These are phyloP conservation scores for Penicillium sp. DNA, from an alignment of 2,329 filamentous ascomycete genomes.

Conservation along the genomic window DNA sequence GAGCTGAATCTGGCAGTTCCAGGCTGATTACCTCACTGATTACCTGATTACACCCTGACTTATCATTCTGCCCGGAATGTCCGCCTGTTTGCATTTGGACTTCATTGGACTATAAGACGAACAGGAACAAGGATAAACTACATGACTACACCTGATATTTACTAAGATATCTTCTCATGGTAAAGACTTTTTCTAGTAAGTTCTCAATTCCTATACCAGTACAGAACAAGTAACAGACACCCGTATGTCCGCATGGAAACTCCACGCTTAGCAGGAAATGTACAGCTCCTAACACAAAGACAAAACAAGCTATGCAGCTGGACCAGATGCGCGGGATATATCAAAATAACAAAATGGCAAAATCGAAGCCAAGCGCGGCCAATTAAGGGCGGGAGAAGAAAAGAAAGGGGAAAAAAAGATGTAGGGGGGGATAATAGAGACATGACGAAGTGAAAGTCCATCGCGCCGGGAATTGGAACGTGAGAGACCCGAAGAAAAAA, in stretches of 20 bases:
- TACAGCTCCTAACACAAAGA: slow-evolving; percentile 13
- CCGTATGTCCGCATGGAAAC: slow-evolving; percentile 13
- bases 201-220: neutral
- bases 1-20: too few species aligned
- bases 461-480: slow-evolving; percentile 21
- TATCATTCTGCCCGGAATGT: too few species aligned
- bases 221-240: slow-evolving; percentile 10
- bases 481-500: slow-evolving; percentile 12
- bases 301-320: slow-evolving; percentile 18
- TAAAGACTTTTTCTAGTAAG: neutral
- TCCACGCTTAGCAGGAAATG: slow-evolving; percentile 16
- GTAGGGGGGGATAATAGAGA: slow-evolving; percentile 23
- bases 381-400: slow-evolving; percentile 9
- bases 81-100: too few species aligned
- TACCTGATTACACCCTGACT: too few species aligned
- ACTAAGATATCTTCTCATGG: too few species aligned
- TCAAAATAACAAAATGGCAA: slow-evolving; percentile 15
- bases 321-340: slow-evolving; percentile 24
- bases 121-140: too few species aligned
- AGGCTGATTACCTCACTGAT: too few species aligned
- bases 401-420: slow-evolving; percentile 6
- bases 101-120: too few species aligned
- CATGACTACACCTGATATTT: too few species aligned
- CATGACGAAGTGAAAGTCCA: slow-evolving; percentile 28
- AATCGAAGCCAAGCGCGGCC: slow-evolving; percentile 5